Percentiles rank a stretch among this genome's conserved stretches.
Evolutionary conservation across 352 stramenopile species (phyloP).

Genomic region (Elongisporangium undulatum): DNA sequence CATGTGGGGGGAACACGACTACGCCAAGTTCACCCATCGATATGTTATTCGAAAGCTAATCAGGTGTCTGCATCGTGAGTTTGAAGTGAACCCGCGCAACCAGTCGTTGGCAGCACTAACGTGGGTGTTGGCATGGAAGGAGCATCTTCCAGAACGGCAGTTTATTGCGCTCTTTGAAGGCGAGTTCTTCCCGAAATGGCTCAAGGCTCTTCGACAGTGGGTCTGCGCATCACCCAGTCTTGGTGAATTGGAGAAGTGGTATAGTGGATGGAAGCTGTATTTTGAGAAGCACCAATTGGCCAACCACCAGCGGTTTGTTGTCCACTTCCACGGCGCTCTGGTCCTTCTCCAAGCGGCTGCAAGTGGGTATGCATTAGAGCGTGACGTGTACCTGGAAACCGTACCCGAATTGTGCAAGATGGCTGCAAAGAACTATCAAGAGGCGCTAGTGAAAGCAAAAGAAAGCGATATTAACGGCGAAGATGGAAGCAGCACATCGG

Average conservation of each 20-base stretch:
- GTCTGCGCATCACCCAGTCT: conserved; percentile 41
- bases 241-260: conserved; percentile 76
- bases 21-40: conserved; percentile 80
- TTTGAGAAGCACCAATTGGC: conserved; percentile 65
- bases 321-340: conserved; percentile 76
- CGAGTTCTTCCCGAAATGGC: conserved; percentile 91
- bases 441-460: conserved; percentile 57
- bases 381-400: background rate
- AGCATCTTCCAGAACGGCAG: conserved; percentile 61
- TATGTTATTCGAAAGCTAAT: conserved; percentile 75
- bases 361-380: conserved; percentile 5
- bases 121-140: conserved; percentile 76
- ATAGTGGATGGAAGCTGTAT: conserved; percentile 79
- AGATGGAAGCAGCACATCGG: conserved; percentile 3
- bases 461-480: conserved; percentile 16
- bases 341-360: conserved; percentile 56
- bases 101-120: conserved; percentile 61
- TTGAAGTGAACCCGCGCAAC: conserved; percentile 69
- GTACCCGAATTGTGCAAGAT: conserved; percentile 50
- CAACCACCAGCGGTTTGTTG: conserved; percentile 49
- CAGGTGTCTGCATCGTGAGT: conserved; percentile 75
- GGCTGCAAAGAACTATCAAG: conserved; percentile 64
- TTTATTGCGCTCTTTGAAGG: conserved; percentile 84
- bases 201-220: conserved; percentile 81
- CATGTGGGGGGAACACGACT: conserved; percentile 75